Evolutionary conservation across 768 basidiomycete species (phyloP).

Genomic region (Mycena filopes): DNA sequence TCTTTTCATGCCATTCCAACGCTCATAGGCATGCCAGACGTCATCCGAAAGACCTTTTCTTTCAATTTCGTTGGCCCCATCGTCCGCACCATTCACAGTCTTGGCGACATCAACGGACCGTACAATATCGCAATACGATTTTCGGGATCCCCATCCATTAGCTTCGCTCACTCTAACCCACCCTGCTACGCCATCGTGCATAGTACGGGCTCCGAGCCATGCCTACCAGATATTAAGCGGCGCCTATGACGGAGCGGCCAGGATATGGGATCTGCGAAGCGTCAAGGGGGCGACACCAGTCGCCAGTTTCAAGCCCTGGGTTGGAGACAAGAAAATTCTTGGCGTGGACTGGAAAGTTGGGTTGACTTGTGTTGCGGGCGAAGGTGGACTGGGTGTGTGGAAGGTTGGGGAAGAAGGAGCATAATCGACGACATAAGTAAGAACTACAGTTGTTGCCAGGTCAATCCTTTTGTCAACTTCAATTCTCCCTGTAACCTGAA

Average conservation of each 20-base stretch:
- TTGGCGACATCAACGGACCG: constrained; percentile 80
- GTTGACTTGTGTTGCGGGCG: constrained; percentile 69
- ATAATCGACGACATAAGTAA: constrained; percentile 2
- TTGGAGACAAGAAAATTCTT: constrained; percentile 66
- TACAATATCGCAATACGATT: constrained; percentile 76
- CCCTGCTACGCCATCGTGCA: constrained; percentile 73
- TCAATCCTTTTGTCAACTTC: constrained; percentile 50
- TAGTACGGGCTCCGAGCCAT: constrained; percentile 47
- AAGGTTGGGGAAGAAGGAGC: constrained; percentile 54
- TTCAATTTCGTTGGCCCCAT: constrained; percentile 60
- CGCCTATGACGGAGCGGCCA: constrained; percentile 80
- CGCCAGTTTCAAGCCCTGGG: constrained; percentile 71
- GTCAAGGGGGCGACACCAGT: constrained; percentile 63
- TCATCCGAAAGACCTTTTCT: constrained; percentile 82
- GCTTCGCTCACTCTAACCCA: constrained; percentile 62
- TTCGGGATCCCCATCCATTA: constrained; percentile 55
- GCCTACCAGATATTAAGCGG: constrained; percentile 74
- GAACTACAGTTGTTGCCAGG: constrained; percentile 61
- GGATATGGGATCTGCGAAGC: constrained; percentile 84
- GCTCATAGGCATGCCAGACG: constrained; percentile 51
- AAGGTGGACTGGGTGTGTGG: constrained; percentile 76
- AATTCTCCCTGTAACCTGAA: constrained; percentile 43
- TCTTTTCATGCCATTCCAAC: constrained; percentile 8
- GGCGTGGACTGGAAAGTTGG: constrained; percentile 63
- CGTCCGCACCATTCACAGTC: constrained; percentile 25